Base-by-base conservation (phyloP, 495 filamentous ascomycete genomes). In the Penicillium crystallinum region DNA sequence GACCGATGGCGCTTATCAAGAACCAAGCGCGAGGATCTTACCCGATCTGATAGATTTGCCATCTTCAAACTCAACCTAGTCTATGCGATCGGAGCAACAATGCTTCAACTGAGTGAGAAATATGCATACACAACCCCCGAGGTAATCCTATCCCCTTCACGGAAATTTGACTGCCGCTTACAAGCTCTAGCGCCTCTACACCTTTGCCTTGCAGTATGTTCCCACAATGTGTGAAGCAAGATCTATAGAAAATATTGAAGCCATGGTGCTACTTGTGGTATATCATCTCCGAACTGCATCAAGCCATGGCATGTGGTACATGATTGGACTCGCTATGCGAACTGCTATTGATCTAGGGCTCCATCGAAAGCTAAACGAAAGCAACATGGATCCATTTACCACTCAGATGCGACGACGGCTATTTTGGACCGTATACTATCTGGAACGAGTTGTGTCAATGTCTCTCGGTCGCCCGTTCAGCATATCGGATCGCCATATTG, bases 261-360 rank as follows among this genome's bases (percentile, higher is more conserved):
- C 77, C n/a, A 81, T 81, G 77, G 65, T 73, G 7, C 71, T 81
- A 22, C 62, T 81, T 8, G 76, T 81, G 5, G 64, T 79, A 9
- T 81, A 78, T 45, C 75, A 81, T 52, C 63, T 81, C 3, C 69
- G 77, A 9, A 77, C 74, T 17, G 67, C 75, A 3, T 76, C 74
- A 1, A 81, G 72, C 40, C 75, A 77, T 56, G 77, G 77, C 11
- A 70, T 81, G 55, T 81, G 77, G 77, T 81, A 81, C 43, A 78
- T 81, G 74, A 74, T 81, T 35, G 77, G 77, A 25, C 66, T 81
- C 21, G 77, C 77, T 1, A 81, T 79, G 76, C 69, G 77, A 21
- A 81, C 74, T 11, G 75, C 74, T 27, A 77, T 81, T 31, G 77
- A 81, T 46, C 64, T 81, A 4, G 77, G 77, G 5, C 66, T 81